Conservation (phyloP, 148 eudicot species). For the Nepenthes gracilis region DNA sequence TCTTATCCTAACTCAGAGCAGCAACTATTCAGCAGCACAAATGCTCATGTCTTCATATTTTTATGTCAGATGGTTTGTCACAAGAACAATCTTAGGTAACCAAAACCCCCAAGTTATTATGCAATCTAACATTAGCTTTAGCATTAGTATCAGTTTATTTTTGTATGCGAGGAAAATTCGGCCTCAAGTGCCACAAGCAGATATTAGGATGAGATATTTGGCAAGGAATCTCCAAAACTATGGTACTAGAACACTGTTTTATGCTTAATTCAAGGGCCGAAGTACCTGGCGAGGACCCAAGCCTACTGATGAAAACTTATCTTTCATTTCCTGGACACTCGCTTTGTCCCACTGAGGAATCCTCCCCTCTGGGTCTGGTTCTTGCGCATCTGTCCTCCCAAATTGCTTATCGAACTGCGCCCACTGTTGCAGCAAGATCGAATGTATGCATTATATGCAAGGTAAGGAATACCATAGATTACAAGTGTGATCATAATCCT, state of each 20-base stretch:
- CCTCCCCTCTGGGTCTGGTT: conserved; percentile 96
- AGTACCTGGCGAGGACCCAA: conserved; percentile 93
- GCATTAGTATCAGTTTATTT: too few species aligned
- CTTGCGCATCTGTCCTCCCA: conserved; percentile 81
- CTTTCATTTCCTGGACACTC: conserved; percentile 89
- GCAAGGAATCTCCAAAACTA: not conserved
- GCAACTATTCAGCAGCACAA: too few species aligned
- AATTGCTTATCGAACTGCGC: conserved; percentile 73
- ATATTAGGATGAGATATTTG: too few species aligned
- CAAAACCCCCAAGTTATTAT: too few species aligned
- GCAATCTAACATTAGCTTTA: too few species aligned
- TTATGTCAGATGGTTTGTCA: too few species aligned
- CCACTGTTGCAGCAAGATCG: conserved; percentile 42
- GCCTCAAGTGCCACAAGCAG: too few species aligned
- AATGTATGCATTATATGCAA: not conserved
- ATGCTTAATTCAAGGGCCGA: not conserved
- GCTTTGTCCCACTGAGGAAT: conserved; percentile 82
- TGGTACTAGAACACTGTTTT: not conserved
- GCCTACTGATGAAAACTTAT: conserved; percentile 64
- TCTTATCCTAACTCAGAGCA: too few species aligned
- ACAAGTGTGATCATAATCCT: not conserved
- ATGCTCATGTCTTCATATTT: too few species aligned
- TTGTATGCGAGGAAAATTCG: too few species aligned
- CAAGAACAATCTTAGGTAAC: too few species aligned
- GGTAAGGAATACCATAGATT: not conserved